Evolutionary conservation across 2,329 filamentous ascomycete species (phyloP), one percentile per base, ranked within the genome.

Genomic region (Pseudogymnoascus pannorum): DNA sequence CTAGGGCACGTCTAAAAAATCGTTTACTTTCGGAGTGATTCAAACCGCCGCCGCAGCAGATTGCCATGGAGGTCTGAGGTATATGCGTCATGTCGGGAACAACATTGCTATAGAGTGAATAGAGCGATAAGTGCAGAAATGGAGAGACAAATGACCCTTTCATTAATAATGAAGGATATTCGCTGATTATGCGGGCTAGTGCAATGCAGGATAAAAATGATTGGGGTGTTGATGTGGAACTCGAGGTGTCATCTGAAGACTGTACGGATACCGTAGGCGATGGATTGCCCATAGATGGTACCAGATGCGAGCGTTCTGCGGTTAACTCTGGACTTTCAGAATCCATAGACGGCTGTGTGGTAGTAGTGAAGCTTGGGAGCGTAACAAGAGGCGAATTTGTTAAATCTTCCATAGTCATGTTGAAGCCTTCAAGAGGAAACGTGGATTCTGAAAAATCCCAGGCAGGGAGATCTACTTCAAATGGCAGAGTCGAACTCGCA

Each of bases 31-130:
- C 66, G 9, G 44, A n/a, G 18, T 58, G 57, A 54, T 60, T 54
- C 54, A 66, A 62, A 38, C 65, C 64, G 57, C 62, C 62, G 9
- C 63, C 63, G 26, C 65, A 67, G 60, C 68, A 68, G 58, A 68
- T 61, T 54, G 64, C 67, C 63, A 68, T 68, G 12, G 66, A 65
- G 14, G 64, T 65, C 36, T 60, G 57, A 14, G 65, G 61, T n/a
- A 68, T 59, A 35, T 62, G 63, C 4, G 67, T 62, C 54, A 68
- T 68, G 44, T 67, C 66, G 22, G 66, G 60, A 24, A 65, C 58
- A 20, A 64, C 35, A 26, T 67, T 61, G 20, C 62, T 64, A 57
- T 66, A 67, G 33, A 67, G 62, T 16, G 38, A 61, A 24, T 58
- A 60, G 2, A 57, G 20, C 24, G 59, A 60, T 14, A 20, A 29